These are phyloP conservation scores for Mucor racemosus DNA, from an alignment of 371 early-diverging fungal species.

Conservation along the genomic window DNA sequence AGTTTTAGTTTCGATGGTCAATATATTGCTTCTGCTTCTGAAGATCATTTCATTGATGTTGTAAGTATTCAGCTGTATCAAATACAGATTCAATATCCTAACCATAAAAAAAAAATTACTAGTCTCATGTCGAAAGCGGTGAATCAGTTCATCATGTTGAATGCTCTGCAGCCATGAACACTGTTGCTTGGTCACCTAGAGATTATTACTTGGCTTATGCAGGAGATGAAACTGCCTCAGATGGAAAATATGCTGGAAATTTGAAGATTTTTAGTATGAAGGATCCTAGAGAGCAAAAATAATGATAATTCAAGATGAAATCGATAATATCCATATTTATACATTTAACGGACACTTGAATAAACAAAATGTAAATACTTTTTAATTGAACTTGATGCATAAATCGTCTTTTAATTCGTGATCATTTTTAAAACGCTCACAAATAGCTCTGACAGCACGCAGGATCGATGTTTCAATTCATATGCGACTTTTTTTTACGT, in stretches of 20 bases:
- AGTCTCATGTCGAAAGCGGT: slow-evolving; percentile 81
- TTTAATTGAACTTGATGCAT: too few relatives aligned
- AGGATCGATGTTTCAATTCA: too few relatives aligned
- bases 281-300: slow-evolving; percentile 33
- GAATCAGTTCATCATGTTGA: slow-evolving; percentile 73
- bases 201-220: slow-evolving; percentile 83
- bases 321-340: too few relatives aligned
- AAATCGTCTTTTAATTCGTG: too few relatives aligned
- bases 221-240: slow-evolving; percentile 68
- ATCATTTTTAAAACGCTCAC: too few relatives aligned
- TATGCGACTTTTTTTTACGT: too few relatives aligned
- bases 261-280: slow-evolving; percentile 52
- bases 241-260: slow-evolving; percentile 55
- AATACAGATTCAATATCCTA: too few relatives aligned
- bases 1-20: slow-evolving; percentile 88
- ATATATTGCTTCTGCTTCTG: slow-evolving; percentile 82
- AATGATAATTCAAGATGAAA: too few relatives aligned
- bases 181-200: slow-evolving; percentile 85
- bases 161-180: slow-evolving; percentile 75
- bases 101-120: neutral
- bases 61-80: slow-evolving; percentile 40
- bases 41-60: slow-evolving; percentile 80
- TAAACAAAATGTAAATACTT: too few relatives aligned
- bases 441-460: too few relatives aligned
- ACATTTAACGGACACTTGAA: too few relatives aligned